Base-by-base conservation (phyloP, 192 early-diverging fungal species). In the Gryganskiella cystojenkinii region DNA sequence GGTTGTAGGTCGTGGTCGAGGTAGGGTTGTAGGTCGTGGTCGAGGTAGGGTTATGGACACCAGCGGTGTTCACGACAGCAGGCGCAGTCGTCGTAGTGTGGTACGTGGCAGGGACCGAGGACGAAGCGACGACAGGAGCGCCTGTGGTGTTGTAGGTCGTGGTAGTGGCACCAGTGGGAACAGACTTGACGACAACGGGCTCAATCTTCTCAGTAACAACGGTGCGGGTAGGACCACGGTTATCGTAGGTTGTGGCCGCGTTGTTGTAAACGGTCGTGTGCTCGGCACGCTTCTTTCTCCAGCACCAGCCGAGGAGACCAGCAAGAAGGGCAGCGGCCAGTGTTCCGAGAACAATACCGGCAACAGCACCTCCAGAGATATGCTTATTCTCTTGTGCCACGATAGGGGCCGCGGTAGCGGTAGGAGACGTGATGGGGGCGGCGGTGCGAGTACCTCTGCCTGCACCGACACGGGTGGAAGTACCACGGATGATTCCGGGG, bases 201-300 rank as follows among this genome's bases (percentile, higher is more conserved):
- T 78, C 74, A 47, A 78, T 69, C 56, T 78, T 78, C 50, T 78
- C 74, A 11, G 74, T 78, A 3, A 78, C 66, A 17, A 78, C 66
- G 2, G 74, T 78, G 27, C 74, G 74, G 33, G 49, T 51, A 30
- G 65, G 74, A 8, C 60, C 64, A 35, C 58, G 60, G 62, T 5
- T 28, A 0, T 46, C 56, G 31, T 20, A 28, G 7, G 42, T 40
- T 5, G 44, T 45, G 31, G 55, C 19, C 7, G 55, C 3, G 30
- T 24, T 49, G 35, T 47, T 49, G 50, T 67, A 63, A 35, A 64
- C 11, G 27, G 66, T 27, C 9, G 40, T 54, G 43, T 78, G 61
- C 19, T 78, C 55, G 24, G 42, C n/a, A 30, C 74, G 74, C 40
- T 49, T 56, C 53, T 59, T 64, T 61, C 74, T 66, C 74, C 74